A percentile compares a stretch with the other conserved stretches of the same genome.
These are phyloP conservation scores for Penicillium desertorum DNA, from an alignment of 495 filamentous ascomycete genomes.

Conservation along the genomic window DNA sequence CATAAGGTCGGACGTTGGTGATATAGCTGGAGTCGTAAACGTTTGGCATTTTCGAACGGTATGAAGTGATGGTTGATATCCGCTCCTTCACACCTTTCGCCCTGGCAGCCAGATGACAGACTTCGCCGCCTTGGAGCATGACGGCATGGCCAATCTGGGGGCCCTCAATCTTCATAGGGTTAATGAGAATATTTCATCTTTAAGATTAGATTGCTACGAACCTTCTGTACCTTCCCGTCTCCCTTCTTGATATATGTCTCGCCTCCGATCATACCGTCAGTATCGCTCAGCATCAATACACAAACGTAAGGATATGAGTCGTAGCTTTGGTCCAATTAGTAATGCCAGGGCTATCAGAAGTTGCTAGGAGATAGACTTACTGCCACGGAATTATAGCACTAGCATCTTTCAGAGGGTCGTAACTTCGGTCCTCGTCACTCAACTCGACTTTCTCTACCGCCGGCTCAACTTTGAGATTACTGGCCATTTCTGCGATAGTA, in stretches of 20 bases:
- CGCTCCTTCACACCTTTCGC: constrained; percentile 31
- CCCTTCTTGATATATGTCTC: constrained; percentile 38
- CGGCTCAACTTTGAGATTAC: constrained; percentile 26
- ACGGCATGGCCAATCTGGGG: constrained; percentile 27
- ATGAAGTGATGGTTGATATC: constrained; percentile 37
- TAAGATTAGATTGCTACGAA: not conserved
- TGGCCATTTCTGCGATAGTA: constrained; percentile 23
- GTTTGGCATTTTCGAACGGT: constrained; percentile 25
- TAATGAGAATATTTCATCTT: not conserved
- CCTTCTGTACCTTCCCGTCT: constrained; percentile 28
- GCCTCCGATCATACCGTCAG: constrained; percentile 34
- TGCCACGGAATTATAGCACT: constrained; percentile 34
- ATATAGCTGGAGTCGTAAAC: constrained; percentile 33
- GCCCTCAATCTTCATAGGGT: constrained; percentile 24
- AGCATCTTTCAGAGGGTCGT: constrained; percentile 24
- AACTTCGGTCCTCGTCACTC: constrained; percentile 10
- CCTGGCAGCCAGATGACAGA: constrained; percentile 34
- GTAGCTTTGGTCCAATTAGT: constrained; percentile 14
- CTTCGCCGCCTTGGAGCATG: constrained; percentile 35
- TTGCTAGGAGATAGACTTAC: too few relatives aligned
- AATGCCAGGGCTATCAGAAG: too few relatives aligned
- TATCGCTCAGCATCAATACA: constrained; percentile 38
- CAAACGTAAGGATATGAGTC: constrained; percentile 41
- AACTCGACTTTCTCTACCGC: constrained; percentile 13
- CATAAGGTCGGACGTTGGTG: constrained; percentile 34